Conservation (phyloP, 2,329 filamentous ascomycete species). For the Penicillium sp. region DNA sequence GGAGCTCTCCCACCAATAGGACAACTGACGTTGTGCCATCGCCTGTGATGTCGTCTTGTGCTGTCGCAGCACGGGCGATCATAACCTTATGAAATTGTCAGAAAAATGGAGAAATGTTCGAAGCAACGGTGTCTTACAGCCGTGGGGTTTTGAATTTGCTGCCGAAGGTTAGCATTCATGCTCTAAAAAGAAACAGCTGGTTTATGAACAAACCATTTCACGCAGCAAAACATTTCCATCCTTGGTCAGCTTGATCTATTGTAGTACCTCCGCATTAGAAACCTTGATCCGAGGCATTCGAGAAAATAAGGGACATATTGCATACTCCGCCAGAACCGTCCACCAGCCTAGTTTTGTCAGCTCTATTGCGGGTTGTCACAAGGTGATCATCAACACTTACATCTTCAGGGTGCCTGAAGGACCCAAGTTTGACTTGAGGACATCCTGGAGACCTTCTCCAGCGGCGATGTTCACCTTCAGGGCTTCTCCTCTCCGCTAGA, state of each 20-base stretch:
- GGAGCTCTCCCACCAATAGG: constrained; percentile 85
- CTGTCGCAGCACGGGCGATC: constrained; percentile 79
- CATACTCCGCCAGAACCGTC: constrained; percentile 58
- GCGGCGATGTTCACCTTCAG: constrained; percentile 94
- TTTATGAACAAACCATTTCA: constrained; percentile 52
- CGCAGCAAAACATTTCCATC: constrained; percentile 83
- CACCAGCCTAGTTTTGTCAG: constrained; percentile 50
- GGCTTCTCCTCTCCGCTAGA: constrained; percentile 89
- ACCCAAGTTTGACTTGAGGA: constrained; percentile 92
- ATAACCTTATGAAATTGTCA: constrained; percentile 49
- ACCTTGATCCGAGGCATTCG: constrained; percentile 4
- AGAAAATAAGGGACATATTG: constrained; percentile 12
- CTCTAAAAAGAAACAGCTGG: background rate
- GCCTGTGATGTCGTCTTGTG: constrained; percentile 96
- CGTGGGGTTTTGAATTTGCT: constrained; percentile 97
- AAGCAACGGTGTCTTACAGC: constrained; percentile 56
- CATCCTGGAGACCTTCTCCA: constrained; percentile 88
- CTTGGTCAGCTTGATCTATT: constrained; percentile 95
- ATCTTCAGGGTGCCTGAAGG: constrained; percentile 95
- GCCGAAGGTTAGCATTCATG: constrained; percentile 29
- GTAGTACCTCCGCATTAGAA: constrained; percentile 22
- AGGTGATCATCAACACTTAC: constrained; percentile 46
- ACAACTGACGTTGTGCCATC: constrained; percentile 98
- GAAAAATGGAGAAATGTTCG: constrained; percentile 9
- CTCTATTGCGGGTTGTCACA: constrained; percentile 7